Conservation (phyloP, 805 yeast genomes). For the Gaillardinia entomophila region DNA sequence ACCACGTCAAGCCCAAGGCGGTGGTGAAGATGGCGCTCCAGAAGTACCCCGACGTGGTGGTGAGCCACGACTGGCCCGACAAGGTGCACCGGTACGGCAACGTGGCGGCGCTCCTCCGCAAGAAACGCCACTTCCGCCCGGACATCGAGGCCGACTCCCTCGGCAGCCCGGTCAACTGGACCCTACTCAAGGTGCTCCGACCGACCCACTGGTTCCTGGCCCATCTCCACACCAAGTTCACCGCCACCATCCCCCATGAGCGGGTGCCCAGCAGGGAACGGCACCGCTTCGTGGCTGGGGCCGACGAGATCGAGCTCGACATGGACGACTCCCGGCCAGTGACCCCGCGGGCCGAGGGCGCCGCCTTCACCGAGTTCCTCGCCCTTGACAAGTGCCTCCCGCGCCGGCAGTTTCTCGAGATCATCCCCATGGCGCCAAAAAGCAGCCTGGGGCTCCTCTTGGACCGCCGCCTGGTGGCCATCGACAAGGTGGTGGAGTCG, state of each 20-base stretch:
- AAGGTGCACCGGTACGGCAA: constrained; percentile 68
- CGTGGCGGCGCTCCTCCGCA: constrained; percentile 37
- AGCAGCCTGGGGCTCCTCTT: constrained; percentile 13
- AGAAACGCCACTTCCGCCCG: constrained; percentile 60
- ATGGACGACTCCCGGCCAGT: constrained; percentile 8
- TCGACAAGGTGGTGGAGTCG: constrained; percentile 30
- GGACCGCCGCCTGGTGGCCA: constrained; percentile 27
- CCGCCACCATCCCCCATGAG: constrained; percentile 47
- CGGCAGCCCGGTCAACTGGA: constrained; percentile 68
- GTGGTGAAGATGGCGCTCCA: constrained; percentile 49
- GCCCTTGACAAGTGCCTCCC: constrained; percentile 87
- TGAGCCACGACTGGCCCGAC: constrained; percentile 95
- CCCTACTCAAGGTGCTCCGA: constrained; percentile 44
- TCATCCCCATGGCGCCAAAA: constrained; percentile 32
- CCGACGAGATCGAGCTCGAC: constrained; percentile 28
- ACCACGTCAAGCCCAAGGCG: constrained; percentile 69
- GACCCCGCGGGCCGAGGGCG: neutral
- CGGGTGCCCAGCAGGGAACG: constrained; percentile 10
- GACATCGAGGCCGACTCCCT: constrained; percentile 58
- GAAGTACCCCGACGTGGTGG: constrained; percentile 42
- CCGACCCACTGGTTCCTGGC: constrained; percentile 86
- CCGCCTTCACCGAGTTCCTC: constrained; percentile 44
- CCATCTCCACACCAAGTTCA: constrained; percentile 75
- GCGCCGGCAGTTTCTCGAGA: constrained; percentile 51
- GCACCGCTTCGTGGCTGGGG: too few species aligned